A percentile compares a stretch with the other conserved stretches of the same genome.
Conservation (phyloP, 768 basidiomycete species). For the Macrocybe gigantea region DNA sequence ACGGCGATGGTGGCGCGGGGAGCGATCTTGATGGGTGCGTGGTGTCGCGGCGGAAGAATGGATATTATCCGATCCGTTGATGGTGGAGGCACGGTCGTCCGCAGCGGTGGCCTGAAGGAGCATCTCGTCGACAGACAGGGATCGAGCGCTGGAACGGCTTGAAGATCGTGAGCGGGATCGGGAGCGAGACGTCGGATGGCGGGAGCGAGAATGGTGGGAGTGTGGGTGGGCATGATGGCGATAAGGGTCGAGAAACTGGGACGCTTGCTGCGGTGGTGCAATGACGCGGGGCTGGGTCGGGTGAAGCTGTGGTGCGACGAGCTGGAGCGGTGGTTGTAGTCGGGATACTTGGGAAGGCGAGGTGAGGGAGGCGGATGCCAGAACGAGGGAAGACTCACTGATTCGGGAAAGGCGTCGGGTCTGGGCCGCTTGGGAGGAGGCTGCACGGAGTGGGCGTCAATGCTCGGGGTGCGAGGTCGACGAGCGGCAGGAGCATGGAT, state of each 20-base stretch:
- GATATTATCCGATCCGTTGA: conserved; percentile 3
- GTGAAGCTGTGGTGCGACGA: conserved; percentile 25
- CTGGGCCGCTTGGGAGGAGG: conserved; percentile 18
- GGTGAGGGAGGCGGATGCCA: too few species aligned
- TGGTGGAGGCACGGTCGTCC: conserved; percentile 10
- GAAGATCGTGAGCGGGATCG: conserved; percentile 21
- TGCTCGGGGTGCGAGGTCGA: conserved; percentile 28
- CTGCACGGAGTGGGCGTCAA: conserved; percentile 34
- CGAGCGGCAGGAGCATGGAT: conserved; percentile 30
- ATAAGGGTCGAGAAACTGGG: conserved; percentile 1
- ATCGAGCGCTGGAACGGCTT: conserved; percentile 28
- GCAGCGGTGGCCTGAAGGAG: conserved; percentile 31
- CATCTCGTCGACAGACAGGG: conserved; percentile 41
- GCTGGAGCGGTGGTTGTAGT: conserved; percentile 16
- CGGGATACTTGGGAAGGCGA: conserved; percentile 28
- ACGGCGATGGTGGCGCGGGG: not conserved
- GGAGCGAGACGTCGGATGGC: conserved; percentile 6
- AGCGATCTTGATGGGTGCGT: not conserved
- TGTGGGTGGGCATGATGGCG: not conserved
- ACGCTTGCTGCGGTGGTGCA: not conserved
- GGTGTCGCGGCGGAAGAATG: conserved; percentile 1
- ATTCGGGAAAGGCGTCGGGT: too few species aligned
- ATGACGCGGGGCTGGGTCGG: not conserved
- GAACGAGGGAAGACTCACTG: too few species aligned
- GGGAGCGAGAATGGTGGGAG: conserved; percentile 3